Conservation (phyloP, 2,329 filamentous ascomycete genomes). For the Cladosporium velox region DNA sequence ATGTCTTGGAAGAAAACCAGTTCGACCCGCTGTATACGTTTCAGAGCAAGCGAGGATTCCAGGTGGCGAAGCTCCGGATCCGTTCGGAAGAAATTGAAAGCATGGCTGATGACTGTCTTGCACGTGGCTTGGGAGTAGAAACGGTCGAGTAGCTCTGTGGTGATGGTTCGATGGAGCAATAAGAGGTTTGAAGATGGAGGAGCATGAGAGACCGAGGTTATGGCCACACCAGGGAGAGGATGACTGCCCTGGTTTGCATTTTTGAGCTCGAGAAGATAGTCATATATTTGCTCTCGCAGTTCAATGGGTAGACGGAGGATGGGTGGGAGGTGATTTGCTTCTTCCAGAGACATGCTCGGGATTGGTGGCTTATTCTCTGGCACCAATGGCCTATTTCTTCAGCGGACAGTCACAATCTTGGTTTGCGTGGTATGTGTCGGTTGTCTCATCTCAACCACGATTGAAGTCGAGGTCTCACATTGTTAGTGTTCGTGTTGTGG, state of each 20-base stretch:
- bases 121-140: slow-evolving; percentile 37
- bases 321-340: background rate
- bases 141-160: slow-evolving; percentile 35
- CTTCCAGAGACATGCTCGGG: background rate
- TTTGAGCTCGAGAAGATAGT: slow-evolving; percentile 33
- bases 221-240: slow-evolving; percentile 28
- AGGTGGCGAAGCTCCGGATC: slow-evolving; percentile 36
- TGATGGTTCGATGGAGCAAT: slow-evolving; percentile 32
- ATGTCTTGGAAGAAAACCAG: slow-evolving; percentile 39
- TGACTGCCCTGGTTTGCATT: slow-evolving; percentile 10
- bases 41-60: slow-evolving; percentile 27
- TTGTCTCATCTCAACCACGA: background rate
- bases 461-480: background rate
- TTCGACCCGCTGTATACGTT: slow-evolving; percentile 35
- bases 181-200: slow-evolving; percentile 32
- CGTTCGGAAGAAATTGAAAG: slow-evolving; percentile 41
- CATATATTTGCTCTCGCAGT: slow-evolving; percentile 44
- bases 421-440: background rate
- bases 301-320: slow-evolving; percentile 42
- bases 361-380: background rate
- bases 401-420: background rate
- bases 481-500: background rate
- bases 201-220: slow-evolving; percentile 37
- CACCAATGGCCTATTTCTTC: background rate
- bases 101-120: slow-evolving; percentile 39